Conservation (phyloP, 2,329 filamentous ascomycete species). For the Cephalotrichum gorgonifer region DNA sequence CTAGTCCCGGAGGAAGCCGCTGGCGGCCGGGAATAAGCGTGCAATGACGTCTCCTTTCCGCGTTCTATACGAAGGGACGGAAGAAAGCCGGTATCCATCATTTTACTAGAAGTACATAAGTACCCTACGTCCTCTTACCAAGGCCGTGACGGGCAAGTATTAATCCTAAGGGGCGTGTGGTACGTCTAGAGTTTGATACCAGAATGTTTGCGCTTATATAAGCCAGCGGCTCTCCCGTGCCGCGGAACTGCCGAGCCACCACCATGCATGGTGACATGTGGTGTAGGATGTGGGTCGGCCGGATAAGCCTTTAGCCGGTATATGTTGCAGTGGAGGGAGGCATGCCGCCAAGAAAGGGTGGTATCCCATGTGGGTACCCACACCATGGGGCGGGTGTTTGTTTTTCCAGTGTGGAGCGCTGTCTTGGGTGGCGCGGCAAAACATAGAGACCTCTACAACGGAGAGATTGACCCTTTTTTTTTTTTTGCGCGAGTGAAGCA, state of each 20-base stretch:
- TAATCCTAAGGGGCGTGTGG: too few species aligned
- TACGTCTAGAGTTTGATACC: too few species aligned
- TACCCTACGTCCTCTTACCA: background rate
- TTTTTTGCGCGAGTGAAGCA: too few species aligned
- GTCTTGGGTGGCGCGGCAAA: background rate
- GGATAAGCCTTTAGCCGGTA: background rate
- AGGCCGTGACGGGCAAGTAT: too few species aligned
- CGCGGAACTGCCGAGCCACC: background rate
- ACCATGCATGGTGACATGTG: background rate
- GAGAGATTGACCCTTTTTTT: too few species aligned
- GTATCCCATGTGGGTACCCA: background rate
- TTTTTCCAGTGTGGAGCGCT: background rate
- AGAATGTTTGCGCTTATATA: too few species aligned
- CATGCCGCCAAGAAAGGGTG: background rate
- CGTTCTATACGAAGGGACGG: background rate
- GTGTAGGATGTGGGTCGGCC: background rate
- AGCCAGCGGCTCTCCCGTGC: too few species aligned
- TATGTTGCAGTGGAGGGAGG: background rate
- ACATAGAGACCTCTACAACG: too few species aligned
- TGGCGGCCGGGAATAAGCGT: background rate
- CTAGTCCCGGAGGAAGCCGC: background rate
- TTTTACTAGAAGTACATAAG: background rate
- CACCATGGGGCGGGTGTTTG: background rate
- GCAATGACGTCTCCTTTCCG: background rate
- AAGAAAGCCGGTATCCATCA: background rate